Evolutionary conservation across 108 stramenopile genomes (phyloP), one percentile per base, ranked within the genome.

Genomic region (Discostella stelligeroides): DNA sequence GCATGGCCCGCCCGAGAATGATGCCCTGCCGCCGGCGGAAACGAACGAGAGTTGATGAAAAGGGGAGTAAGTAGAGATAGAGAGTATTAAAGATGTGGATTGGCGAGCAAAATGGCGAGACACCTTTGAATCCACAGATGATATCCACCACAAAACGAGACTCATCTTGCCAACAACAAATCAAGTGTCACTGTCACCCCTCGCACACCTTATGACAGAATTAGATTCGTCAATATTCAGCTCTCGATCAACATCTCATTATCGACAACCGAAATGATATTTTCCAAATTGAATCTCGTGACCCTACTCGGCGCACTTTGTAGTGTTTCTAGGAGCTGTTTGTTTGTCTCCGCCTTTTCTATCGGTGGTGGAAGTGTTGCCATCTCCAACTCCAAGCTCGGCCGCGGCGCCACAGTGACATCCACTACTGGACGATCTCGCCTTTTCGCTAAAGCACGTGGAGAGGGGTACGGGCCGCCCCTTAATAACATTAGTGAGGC

Each of bases 401-500:
- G 21, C 23, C 23, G 18, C 48, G n/a, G 18, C 48, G 15, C 23
- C 48, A 0, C 17, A 14, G 46, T 9, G 3, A 9, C 46, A 4
- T 3, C 8, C 46, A 18, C 46, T 9, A 47, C 18, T 18, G 46
- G 17, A 14, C 17, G 17, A 14, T 18, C 21, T 17, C 21, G 48
- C 0, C 53, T 54, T 4, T 23, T 7, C 27, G 53, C 53, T 10
- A 54, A 54, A 23, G 24, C 18, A 23, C 18, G 53, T 18, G 70
- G 63, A 11, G 62, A 60, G 27, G 67, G 67, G 41, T 68, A 68
- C 18, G 70, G 62, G 15, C 63, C 62, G 13, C 70, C 70, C 45
- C 39, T 71, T 27, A 17, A 60, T 38, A 63, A 65, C 63, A 71
- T 71, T 49, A 42, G 63, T 48, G 78, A 83, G 53, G 67, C 82